Evolutionary conservation across 192 early-diverging fungal species (phyloP).

Genomic region (Spizellomyces sp.): DNA sequence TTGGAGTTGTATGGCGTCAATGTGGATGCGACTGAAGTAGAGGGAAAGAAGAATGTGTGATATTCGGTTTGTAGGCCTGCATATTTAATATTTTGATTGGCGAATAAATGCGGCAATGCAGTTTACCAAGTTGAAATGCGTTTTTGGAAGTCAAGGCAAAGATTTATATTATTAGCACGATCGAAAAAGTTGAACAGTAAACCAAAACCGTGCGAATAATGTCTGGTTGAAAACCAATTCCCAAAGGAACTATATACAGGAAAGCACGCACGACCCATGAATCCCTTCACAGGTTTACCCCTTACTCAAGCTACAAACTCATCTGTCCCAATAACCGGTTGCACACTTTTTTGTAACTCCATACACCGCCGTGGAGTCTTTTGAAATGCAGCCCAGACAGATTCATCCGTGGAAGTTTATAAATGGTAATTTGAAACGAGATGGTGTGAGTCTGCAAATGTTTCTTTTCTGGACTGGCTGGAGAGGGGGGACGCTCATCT

Average conservation of each 20-base stretch:
- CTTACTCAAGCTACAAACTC: conserved; percentile 35
- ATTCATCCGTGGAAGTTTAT: conserved; percentile 38
- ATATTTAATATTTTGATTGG: too few species aligned
- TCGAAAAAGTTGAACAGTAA: background rate
- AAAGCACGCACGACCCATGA: background rate
- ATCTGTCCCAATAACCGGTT: conserved; percentile 45
- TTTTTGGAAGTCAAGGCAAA: too few species aligned
- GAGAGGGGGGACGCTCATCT: background rate
- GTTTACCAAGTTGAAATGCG: too few species aligned
- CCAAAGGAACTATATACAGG: background rate
- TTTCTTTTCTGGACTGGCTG: background rate
- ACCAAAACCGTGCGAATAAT: background rate
- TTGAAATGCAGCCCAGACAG: conserved; percentile 52
- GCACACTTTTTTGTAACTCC: conserved; percentile 60
- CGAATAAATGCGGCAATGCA: too few species aligned
- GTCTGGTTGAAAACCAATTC: background rate
- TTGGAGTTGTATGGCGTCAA: conserved; percentile 47
- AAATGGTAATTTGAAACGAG: conserved; percentile 49
- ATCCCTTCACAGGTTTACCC: background rate
- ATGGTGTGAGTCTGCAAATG: conserved; percentile 14
- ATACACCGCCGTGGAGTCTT: conserved; percentile 49
- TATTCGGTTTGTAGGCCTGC: too few species aligned
- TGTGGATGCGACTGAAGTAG: too few species aligned
- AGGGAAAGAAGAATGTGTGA: too few species aligned
- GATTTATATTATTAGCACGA: too few species aligned